Evolutionary conservation across 345 rosid species (phyloP).

Genomic region (Gossypium thurberi): DNA sequence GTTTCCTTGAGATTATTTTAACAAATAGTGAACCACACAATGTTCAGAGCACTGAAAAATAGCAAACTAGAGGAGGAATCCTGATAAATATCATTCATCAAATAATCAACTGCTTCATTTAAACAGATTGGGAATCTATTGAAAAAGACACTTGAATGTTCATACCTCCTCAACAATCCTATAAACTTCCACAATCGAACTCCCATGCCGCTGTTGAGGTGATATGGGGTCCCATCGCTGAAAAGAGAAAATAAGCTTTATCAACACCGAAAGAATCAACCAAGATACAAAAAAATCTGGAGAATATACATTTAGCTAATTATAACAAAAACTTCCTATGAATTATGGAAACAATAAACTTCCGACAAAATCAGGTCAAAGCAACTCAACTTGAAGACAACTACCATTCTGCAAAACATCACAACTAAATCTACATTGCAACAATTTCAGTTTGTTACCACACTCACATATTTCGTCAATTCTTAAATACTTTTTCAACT

Average conservation of each 20-base stretch:
- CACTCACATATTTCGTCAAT: conserved; percentile 1
- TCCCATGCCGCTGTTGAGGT: conserved; percentile 90
- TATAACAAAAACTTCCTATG: background rate
- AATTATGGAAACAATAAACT: background rate
- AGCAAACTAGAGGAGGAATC: background rate
- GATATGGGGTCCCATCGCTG: conserved; percentile 95
- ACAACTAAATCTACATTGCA: background rate
- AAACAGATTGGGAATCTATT: background rate
- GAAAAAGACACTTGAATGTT: background rate
- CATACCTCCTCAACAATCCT: conserved; percentile 97
- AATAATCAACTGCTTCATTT: background rate
- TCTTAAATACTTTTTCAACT: background rate
- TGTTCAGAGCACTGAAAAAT: background rate
- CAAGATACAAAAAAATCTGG: background rate
- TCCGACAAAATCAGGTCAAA: background rate
- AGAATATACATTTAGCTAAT: background rate
- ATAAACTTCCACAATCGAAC: conserved; percentile 90
- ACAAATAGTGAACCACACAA: background rate
- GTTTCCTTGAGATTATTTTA: background rate
- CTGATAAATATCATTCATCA: background rate
- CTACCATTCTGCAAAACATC: background rate
- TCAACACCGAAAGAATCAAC: background rate
- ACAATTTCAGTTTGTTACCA: background rate
- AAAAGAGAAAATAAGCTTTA: conserved; percentile 15
- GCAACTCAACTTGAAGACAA: background rate